Conservation (phyloP, 495 filamentous ascomycete species). For the Penicillium canariense region DNA sequence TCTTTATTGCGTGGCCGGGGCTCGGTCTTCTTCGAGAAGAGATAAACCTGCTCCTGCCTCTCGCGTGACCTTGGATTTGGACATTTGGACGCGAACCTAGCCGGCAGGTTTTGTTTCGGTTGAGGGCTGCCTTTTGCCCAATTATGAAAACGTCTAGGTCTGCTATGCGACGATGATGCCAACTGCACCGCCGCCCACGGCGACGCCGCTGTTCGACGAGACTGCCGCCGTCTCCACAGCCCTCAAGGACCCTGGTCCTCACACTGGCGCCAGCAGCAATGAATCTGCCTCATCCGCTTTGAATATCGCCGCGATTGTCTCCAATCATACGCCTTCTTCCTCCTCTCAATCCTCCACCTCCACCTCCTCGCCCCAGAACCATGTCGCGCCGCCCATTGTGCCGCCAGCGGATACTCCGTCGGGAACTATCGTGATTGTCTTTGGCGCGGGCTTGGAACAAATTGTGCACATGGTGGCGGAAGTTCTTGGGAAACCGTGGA, state of each 20-base stretch:
- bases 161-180: slow-evolving; percentile 46
- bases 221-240: slow-evolving; percentile 8
- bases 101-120: too few relatives aligned
- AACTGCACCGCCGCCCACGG: slow-evolving; percentile 39
- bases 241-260: neutral
- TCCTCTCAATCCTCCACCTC: slow-evolving; percentile 10
- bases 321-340: neutral
- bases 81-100: too few relatives aligned
- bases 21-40: too few relatives aligned
- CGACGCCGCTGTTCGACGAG: slow-evolving; percentile 34
- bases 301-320: slow-evolving; percentile 11
- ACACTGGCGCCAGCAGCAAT: neutral
- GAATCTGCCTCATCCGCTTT: slow-evolving; percentile 2
- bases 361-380: slow-evolving; percentile 8
- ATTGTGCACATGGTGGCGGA: slow-evolving; percentile 68
- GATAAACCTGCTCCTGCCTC: too few relatives aligned
- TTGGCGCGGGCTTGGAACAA: slow-evolving; percentile 57
- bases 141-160: slow-evolving; percentile 30
- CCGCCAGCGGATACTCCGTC: slow-evolving; percentile 5
- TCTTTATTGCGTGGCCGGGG: neutral
- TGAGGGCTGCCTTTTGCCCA: slow-evolving; percentile 2
- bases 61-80: too few relatives aligned
- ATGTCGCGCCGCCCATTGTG: slow-evolving; percentile 3
- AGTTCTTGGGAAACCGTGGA: slow-evolving; percentile 64
- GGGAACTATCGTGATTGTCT: slow-evolving; percentile 56